Evolutionary conservation across 2,329 filamentous ascomycete genomes (phyloP), one percentile per base, ranked within the genome.

Genomic region (Phaeosphaeria sp.): DNA sequence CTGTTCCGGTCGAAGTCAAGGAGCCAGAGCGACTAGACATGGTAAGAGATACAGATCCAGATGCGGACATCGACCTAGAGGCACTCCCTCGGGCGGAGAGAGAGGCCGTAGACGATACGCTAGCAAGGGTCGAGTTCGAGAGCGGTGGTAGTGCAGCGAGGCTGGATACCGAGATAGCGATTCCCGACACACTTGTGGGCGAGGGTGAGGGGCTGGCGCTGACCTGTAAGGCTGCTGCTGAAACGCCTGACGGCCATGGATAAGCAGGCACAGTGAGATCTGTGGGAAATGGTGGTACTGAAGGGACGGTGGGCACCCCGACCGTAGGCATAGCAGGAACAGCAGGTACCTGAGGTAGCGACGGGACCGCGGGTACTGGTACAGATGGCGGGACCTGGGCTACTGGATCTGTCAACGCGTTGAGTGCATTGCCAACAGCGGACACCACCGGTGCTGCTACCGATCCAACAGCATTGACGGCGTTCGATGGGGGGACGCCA

Each of bases 241-340:
- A 54, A 8, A 61, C 59, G 33, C 63, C 63, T n/a, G 74, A 68
- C 21, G 72, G 64, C 44, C 59, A 77, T 27, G 75, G 75, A 53
- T 73, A 77, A 6, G 71, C 63, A 15, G 74, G 74, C 2, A 77
- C 75, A 2, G 69, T 63, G 0, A 77, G 60, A 33, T 74, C 65
- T 56, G 62, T 73, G 1, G 77, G 76, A 51, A 77, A 78, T 13
- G 71, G 59, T 33, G 74, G 74, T 8, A 77, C 74, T 2, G 74
- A 54, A 7, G 74, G 74, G 8, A 74, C 73, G 13, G 58, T 56
- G 43, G 69, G 69, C 7, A 71, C 30, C 2, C 57, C 40, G 24
- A 44, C 40, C 3, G 55, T 60, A 5, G 63, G 55, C 2, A 58
- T 49, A 9, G 68, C 51, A 22, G 68, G 60, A 6, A 70, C 60